Conservation (phyloP, 2,329 filamentous ascomycete species). For the Hirsutella rhossiliensis region DNA sequence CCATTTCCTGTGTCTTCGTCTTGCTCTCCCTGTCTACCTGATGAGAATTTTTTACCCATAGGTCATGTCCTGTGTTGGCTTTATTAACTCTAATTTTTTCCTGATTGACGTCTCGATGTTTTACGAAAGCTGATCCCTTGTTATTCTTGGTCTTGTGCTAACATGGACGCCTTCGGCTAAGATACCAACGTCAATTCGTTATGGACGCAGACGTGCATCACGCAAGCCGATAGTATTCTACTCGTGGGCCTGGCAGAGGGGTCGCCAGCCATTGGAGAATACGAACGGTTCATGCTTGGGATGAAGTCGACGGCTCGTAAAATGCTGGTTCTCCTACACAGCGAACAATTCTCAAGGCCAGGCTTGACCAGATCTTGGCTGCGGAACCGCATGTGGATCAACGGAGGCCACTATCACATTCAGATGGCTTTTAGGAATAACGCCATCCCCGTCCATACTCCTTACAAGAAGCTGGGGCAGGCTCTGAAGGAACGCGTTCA, state of each 20-base stretch:
- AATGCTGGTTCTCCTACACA: conserved; percentile 78
- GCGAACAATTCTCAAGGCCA: conserved; percentile 74
- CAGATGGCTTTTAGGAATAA: conserved; percentile 83
- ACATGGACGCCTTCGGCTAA: conserved; percentile 16
- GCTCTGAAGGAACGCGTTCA: conserved; percentile 88
- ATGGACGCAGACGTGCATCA: conserved; percentile 97
- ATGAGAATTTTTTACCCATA: conserved; percentile 41
- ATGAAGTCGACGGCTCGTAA: conserved; percentile 97
- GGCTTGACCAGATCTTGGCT: conserved; percentile 85
- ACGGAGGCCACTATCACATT: conserved; percentile 92
- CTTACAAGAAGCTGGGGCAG: conserved; percentile 67
- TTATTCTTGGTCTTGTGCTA: conserved; percentile 10
- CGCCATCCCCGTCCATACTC: conserved; percentile 62
- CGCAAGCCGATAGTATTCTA: conserved; percentile 91
- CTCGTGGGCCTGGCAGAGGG: conserved; percentile 84
- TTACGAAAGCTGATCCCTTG: conserved; percentile 1
- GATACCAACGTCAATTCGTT: conserved; percentile 95
- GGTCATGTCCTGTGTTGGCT: conserved; percentile 40
- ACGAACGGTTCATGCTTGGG: conserved; percentile 88
- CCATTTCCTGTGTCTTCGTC: conserved; percentile 3
- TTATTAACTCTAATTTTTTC: conserved; percentile 57
- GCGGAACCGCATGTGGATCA: conserved; percentile 91
- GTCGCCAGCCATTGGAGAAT: conserved; percentile 85
- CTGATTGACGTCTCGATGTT: conserved; percentile 28
- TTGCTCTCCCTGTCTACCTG: conserved; percentile 18